These are phyloP conservation scores for Pythium brassicae DNA, from an alignment of 352 stramenopile species.

Conservation along the genomic window DNA sequence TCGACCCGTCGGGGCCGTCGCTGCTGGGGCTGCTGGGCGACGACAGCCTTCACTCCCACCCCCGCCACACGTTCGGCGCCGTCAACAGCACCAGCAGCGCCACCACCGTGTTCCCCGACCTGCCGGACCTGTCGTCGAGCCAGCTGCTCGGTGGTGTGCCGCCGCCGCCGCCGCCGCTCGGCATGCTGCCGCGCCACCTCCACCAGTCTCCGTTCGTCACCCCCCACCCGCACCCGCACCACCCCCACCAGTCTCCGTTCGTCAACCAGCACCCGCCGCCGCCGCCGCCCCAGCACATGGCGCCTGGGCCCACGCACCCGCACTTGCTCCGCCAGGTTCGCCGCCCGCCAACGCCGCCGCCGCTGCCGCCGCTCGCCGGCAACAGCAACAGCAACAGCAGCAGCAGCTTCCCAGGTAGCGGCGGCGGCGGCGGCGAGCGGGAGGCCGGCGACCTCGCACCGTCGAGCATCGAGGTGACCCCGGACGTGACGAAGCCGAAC, in stretches of 20 bases:
- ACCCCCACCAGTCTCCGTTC: background rate
- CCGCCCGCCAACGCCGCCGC: constrained; percentile 27
- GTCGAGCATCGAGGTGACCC: constrained; percentile 34
- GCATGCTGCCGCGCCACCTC: constrained; percentile 16
- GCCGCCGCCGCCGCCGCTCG: constrained; percentile 8
- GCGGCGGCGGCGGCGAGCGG: constrained; percentile 11
- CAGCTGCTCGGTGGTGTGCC: constrained; percentile 10
- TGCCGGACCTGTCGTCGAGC: constrained; percentile 6
- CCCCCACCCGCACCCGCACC: no score
- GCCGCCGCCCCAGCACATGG: background rate
- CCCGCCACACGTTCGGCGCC: background rate
- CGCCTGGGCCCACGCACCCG: background rate
- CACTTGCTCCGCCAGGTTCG: constrained; percentile 16
- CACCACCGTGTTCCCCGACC: constrained; percentile 2
- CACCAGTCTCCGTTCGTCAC: constrained; percentile 2
- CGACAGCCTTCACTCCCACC: constrained; percentile 9
- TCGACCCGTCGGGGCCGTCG: constrained; percentile 30
- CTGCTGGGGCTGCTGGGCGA: constrained; percentile 29
- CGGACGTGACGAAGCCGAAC: constrained; percentile 66
- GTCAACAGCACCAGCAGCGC: constrained; percentile 9
- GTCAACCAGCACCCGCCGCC: background rate
- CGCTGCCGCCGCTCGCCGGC: background rate
- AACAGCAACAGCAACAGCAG: no score
- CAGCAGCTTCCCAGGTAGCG: background rate
- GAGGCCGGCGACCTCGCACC: constrained; percentile 1